Conservation (phyloP, 2,329 filamentous ascomycete genomes). For the Chalaropsis ovoidea region DNA sequence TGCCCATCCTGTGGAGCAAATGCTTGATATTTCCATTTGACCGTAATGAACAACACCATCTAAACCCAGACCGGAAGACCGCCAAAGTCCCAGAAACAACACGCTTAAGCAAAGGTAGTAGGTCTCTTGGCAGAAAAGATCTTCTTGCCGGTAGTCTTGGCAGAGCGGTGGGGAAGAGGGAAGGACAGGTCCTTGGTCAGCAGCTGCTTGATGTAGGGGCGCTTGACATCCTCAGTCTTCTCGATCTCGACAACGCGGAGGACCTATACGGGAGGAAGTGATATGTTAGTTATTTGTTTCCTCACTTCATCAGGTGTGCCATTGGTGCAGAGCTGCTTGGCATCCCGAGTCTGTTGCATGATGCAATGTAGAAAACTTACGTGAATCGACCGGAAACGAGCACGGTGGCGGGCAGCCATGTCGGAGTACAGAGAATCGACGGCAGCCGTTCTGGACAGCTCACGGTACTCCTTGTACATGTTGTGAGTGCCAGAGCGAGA, state of each 20-base stretch:
- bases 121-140: conserved; percentile 88
- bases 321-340: too few relatives aligned
- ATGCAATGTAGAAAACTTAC: conserved; percentile 48
- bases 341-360: not conserved
- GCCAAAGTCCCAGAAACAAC: conserved; percentile 41
- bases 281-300: not conserved
- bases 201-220: conserved; percentile 99
- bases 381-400: conserved; percentile 96
- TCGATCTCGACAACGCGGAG: conserved; percentile 96
- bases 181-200: conserved; percentile 90
- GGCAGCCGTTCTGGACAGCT: conserved; percentile 91
- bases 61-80: conserved; percentile 40
- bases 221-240: conserved; percentile 89
- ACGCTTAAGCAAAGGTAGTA: conserved; percentile 88
- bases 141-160: conserved; percentile 76
- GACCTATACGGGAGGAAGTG: conserved; percentile 50
- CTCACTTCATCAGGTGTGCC: too few relatives aligned
- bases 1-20: conserved; percentile 32
- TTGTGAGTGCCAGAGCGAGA: conserved; percentile 99
- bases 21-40: conserved; percentile 51
- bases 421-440: conserved; percentile 98
- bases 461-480: conserved; percentile 99
- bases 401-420: conserved; percentile 95
- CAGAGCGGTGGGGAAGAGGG: conserved; percentile 93
- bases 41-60: conserved; percentile 54